Conservation (phyloP, 2,329 filamentous ascomycete genomes). For the Rhynchosporium graminicola region DNA sequence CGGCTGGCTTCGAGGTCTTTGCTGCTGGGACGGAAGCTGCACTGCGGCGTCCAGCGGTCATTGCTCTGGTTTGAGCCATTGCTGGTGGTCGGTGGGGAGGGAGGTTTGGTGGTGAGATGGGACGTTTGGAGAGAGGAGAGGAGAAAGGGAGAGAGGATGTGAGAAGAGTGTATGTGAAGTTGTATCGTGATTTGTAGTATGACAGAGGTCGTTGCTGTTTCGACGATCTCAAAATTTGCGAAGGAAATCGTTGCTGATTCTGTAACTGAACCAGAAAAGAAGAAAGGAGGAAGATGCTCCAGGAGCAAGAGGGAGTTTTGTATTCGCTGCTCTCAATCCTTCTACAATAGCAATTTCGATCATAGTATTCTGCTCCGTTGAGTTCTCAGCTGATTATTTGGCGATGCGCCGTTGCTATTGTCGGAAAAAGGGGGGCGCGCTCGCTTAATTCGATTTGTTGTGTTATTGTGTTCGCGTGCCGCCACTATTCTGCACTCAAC, state of each 20-base stretch:
- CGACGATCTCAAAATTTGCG: background rate
- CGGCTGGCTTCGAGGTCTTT: background rate
- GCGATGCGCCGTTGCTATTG: constrained; percentile 6
- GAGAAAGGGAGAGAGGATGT: background rate
- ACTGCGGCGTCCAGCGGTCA: background rate
- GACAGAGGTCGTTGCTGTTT: background rate
- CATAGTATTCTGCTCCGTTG: background rate
- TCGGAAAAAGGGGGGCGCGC: background rate
- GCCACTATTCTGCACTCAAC: too few relatives aligned
- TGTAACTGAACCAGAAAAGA: background rate
- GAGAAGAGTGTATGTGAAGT: background rate
- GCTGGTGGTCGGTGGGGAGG: background rate
- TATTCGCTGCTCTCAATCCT: background rate
- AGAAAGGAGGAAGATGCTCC: background rate
- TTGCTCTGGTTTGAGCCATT: constrained; percentile 6
- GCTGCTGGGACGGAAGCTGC: background rate
- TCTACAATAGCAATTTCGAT: background rate
- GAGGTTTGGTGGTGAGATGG: background rate
- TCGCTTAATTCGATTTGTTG: constrained; percentile 7
- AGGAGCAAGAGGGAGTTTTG: background rate
- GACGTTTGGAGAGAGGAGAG: background rate
- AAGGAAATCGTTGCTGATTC: background rate
- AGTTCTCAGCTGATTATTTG: background rate
- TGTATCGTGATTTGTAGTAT: background rate
- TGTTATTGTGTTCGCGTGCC: background rate